Conservation (phyloP, 306 rosid genomes). For the Lathyrus tuberosus region DNA sequence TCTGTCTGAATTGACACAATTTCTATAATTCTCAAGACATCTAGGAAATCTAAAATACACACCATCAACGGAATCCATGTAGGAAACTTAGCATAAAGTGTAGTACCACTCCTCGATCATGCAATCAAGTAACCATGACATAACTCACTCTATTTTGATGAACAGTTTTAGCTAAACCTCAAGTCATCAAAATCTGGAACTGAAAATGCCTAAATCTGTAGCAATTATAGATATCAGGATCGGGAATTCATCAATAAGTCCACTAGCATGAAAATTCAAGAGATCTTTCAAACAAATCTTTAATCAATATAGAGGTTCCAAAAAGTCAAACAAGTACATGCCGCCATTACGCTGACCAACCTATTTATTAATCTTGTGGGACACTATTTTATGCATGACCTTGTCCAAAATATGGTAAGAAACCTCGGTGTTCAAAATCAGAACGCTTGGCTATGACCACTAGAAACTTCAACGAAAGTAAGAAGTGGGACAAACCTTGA, state of each 20-base stretch:
- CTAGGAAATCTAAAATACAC: not conserved
- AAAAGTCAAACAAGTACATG: not conserved
- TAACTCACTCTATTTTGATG: not conserved
- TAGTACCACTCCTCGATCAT: not conserved
- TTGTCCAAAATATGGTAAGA: constrained; percentile 1
- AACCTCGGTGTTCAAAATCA: too few relatives aligned
- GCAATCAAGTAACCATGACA: not conserved
- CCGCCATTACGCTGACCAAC: not conserved
- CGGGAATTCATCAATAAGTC: not conserved
- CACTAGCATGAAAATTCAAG: not conserved
- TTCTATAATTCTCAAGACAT: not conserved
- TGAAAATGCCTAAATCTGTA: not conserved
- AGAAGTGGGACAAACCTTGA: too few relatives aligned
- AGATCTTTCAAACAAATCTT: not conserved
- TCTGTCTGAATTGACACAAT: not conserved
- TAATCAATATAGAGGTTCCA: not conserved
- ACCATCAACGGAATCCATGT: not conserved
- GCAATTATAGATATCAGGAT: not conserved
- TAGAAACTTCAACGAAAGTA: too few relatives aligned
- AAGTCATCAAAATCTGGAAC: not conserved
- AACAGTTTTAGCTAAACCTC: not conserved
- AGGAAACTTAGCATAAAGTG: not conserved
- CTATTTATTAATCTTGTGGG: not conserved
- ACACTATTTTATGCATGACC: not conserved
- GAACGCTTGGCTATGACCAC: too few relatives aligned